These are phyloP conservation scores for Penicillium oxalicum DNA, from an alignment of 2,329 filamentous ascomycete genomes.

Conservation along the genomic window DNA sequence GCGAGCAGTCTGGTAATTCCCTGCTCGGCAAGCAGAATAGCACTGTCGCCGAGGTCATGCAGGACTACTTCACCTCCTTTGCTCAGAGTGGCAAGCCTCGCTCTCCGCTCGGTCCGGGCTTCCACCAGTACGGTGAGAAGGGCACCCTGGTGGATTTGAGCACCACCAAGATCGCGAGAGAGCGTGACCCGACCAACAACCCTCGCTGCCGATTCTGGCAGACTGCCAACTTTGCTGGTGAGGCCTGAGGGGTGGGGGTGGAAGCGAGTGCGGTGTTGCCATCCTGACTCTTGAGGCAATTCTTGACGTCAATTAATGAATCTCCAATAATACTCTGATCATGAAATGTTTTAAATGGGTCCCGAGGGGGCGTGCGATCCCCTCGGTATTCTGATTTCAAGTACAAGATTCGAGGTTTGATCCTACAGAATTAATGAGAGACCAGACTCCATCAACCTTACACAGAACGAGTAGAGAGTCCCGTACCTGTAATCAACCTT, in stretches of 20 bases:
- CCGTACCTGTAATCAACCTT: no score
- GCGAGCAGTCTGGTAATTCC: conserved; percentile 30
- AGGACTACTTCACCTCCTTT: conserved; percentile 37
- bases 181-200: conserved; percentile 44
- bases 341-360: no score
- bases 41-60: conserved; percentile 30
- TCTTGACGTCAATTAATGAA: no score
- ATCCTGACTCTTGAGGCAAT: no score
- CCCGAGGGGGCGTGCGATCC: no score
- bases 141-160: conserved; percentile 43
- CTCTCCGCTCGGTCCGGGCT: conserved; percentile 35
- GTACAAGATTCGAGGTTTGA: no score
- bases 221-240: conserved; percentile 37
- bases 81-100: conserved; percentile 30
- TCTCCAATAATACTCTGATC: no score
- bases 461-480: no score
- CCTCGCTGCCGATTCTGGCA: conserved; percentile 51
- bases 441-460: no score
- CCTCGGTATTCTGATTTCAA: no score
- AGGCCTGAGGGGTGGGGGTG: background rate
- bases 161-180: conserved; percentile 36
- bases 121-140: conserved; percentile 44
- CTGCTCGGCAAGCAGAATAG: conserved; percentile 23
- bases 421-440: no score
- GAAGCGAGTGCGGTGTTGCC: no score